These are phyloP conservation scores for Dactylonectria macrodidyma DNA, from an alignment of 2,329 filamentous ascomycete species.

Conservation along the genomic window DNA sequence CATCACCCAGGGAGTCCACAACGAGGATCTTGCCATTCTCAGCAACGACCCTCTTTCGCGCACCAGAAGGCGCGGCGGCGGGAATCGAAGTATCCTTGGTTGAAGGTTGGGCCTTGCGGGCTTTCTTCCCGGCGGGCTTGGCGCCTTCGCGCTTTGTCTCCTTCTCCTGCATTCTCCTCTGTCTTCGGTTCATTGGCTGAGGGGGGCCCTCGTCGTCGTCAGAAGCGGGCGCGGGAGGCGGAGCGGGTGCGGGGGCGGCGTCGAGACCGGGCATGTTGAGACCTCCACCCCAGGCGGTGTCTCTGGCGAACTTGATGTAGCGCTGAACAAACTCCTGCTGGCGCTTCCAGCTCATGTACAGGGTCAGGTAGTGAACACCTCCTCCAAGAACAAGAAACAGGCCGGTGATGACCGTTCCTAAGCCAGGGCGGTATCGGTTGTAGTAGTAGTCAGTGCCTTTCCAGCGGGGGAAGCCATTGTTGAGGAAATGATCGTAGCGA, in stretches of 20 bases:
- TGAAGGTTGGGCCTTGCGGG: slow-evolving; percentile 53
- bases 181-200: slow-evolving; percentile 82
- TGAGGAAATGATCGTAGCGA: slow-evolving; percentile 94
- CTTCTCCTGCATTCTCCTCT: slow-evolving; percentile 90
- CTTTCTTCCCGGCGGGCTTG: slow-evolving; percentile 67
- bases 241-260: slow-evolving; percentile 57
- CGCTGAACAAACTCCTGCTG: slow-evolving; percentile 92
- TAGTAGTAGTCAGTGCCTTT: slow-evolving; percentile 99
- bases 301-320: slow-evolving; percentile 91
- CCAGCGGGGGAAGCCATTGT: slow-evolving; percentile 95
- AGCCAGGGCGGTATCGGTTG: slow-evolving; percentile 89
- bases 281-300: slow-evolving; percentile 91
- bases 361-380: slow-evolving; percentile 86
- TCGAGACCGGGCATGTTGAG: slow-evolving; percentile 79
- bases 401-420: slow-evolving; percentile 87
- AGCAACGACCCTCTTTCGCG: slow-evolving; percentile 89
- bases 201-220: slow-evolving; percentile 65
- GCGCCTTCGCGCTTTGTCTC: slow-evolving; percentile 80
- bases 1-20: slow-evolving; percentile 91
- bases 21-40: slow-evolving; percentile 97
- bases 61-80: slow-evolving; percentile 70
- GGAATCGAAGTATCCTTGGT: slow-evolving; percentile 67
- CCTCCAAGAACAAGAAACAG: slow-evolving; percentile 88
- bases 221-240: slow-evolving; percentile 61
- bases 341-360: slow-evolving; percentile 90